A percentile compares a stretch with the other conserved stretches of the same genome.
Evolutionary conservation across 169 alveolate species (phyloP).

Genomic region (Plasmodium vinckei): DNA sequence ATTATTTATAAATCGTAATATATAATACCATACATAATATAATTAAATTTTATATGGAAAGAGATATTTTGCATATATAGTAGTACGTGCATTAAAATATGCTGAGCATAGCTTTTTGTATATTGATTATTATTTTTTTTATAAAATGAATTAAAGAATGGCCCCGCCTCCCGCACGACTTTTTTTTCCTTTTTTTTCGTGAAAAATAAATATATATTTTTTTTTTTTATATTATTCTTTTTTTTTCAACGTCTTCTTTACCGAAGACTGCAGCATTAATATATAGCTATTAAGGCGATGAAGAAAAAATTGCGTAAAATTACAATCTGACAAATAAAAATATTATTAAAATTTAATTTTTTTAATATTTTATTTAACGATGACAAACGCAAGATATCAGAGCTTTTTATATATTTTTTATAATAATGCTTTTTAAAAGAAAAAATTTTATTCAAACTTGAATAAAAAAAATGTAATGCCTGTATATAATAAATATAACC

Average conservation of each 20-base stretch:
- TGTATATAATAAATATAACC: neutral
- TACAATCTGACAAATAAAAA: constrained; percentile 67
- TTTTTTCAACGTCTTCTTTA: constrained; percentile 73
- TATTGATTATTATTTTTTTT: too few species aligned
- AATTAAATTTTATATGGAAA: too few species aligned
- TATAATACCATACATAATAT: too few species aligned
- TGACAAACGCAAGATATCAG: constrained; percentile 77
- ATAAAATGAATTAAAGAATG: neutral
- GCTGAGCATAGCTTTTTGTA: too few species aligned
- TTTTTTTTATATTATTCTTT: constrained; percentile 24
- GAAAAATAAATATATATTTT: constrained; percentile 46
- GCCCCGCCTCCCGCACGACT: constrained; percentile 33
- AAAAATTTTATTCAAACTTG: neutral
- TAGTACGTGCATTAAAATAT: too few species aligned
- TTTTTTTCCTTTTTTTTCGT: constrained; percentile 35
- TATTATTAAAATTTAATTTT: constrained; percentile 56
- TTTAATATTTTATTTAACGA: constrained; percentile 53
- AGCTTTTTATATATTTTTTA: constrained; percentile 38
- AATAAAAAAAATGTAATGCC: neutral
- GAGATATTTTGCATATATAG: too few species aligned
- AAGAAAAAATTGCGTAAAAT: constrained; percentile 73
- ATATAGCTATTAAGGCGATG: constrained; percentile 76
- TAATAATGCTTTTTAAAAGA: neutral
- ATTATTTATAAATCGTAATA: too few species aligned
- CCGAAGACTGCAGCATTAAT: constrained; percentile 78